phyloP scores from a whole-genome alignment of 2,329 filamentous ascomycete species.

The Ilyonectria robusta region DNA sequence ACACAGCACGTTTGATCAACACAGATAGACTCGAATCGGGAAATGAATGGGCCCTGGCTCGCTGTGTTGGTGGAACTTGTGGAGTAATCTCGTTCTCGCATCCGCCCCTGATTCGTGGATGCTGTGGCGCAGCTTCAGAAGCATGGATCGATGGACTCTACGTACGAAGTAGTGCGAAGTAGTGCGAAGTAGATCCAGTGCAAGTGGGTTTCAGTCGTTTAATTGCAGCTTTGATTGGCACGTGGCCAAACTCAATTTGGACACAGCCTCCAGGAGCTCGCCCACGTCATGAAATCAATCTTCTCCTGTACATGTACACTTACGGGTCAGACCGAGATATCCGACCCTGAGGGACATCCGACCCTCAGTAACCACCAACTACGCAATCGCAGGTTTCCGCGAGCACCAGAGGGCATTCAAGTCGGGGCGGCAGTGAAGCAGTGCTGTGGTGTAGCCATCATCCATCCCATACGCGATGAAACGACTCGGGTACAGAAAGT shows the following conservation, averaged over 20 bases:
- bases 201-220: too few species aligned
- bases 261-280: too few species aligned
- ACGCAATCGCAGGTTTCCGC: background rate
- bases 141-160: too few species aligned
- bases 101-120: background rate
- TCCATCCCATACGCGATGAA: conserved; percentile 17
- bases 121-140: background rate
- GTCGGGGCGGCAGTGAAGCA: too few species aligned
- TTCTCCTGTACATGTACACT: background rate
- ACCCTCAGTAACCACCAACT: background rate
- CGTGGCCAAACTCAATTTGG: background rate
- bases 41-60: background rate
- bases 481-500: conserved; percentile 27
- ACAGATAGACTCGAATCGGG: background rate
- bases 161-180: too few species aligned
- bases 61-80: conserved; percentile 5
- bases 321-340: background rate
- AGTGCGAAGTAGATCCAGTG: too few species aligned
- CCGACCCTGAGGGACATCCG: too few species aligned
- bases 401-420: too few species aligned
- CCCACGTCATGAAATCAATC: background rate
- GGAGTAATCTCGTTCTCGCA: conserved; percentile 26
- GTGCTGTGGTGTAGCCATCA: too few species aligned
- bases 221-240: background rate
- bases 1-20: background rate